These are phyloP conservation scores for Colletotrichum tofieldiae DNA, from an alignment of 2,329 filamentous ascomycete genomes.

Conservation along the genomic window DNA sequence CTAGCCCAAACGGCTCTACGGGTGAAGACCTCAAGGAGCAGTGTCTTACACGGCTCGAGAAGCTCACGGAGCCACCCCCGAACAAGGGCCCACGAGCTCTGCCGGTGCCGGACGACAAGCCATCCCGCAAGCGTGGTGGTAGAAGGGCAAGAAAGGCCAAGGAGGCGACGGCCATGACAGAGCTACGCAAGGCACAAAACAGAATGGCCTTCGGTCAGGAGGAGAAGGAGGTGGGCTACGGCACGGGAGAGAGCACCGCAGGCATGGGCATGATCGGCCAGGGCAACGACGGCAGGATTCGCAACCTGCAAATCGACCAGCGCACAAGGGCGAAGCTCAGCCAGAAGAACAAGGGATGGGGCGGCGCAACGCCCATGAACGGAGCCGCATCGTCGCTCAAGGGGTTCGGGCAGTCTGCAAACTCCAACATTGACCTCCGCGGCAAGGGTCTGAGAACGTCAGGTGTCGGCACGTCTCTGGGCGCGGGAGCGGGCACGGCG, in stretches of 20 bases:
- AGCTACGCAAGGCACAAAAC: slow-evolving; percentile 96
- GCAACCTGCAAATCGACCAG: slow-evolving; percentile 90
- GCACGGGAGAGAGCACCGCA: slow-evolving; percentile 85
- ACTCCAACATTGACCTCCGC: slow-evolving; percentile 77
- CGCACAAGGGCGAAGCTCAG: slow-evolving; percentile 93
- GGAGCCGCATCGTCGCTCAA: slow-evolving; percentile 86
- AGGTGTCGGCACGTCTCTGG: slow-evolving; percentile 82
- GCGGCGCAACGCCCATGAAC: slow-evolving; percentile 75
- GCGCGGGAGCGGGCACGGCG: slow-evolving; percentile 72
- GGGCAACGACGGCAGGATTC: slow-evolving; percentile 88
- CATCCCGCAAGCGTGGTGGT: slow-evolving; percentile 91
- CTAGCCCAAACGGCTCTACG: slow-evolving; percentile 83
- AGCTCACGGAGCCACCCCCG: slow-evolving; percentile 90
- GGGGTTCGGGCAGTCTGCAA: slow-evolving; percentile 78
- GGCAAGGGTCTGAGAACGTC: slow-evolving; percentile 85
- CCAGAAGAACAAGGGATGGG: slow-evolving; percentile 97
- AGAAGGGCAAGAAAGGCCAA: slow-evolving; percentile 93
- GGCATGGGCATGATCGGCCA: slow-evolving; percentile 97
- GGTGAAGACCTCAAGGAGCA: slow-evolving; percentile 87
- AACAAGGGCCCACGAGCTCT: slow-evolving; percentile 91
- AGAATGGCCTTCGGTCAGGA: slow-evolving; percentile 96
- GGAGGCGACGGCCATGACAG: slow-evolving; percentile 97
- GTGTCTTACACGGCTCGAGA: slow-evolving; percentile 89
- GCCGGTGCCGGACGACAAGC: slow-evolving; percentile 95
- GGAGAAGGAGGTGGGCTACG: slow-evolving; percentile 93